These are phyloP conservation scores for Sugiyamaella boreocaroliniensis DNA, from an alignment of 805 yeast genomes.

Conservation along the genomic window DNA sequence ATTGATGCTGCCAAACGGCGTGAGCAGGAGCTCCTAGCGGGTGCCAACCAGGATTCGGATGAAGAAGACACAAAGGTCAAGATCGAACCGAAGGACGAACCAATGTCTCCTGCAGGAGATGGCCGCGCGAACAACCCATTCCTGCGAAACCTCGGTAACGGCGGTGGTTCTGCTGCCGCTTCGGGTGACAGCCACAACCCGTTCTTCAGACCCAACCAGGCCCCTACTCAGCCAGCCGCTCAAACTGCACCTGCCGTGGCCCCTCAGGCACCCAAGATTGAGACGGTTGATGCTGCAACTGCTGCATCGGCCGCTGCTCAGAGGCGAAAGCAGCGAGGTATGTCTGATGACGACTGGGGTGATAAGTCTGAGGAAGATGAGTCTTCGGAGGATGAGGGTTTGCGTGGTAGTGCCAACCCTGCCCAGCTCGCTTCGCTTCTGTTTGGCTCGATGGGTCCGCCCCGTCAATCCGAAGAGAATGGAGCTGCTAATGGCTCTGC, in stretches of 20 bases:
- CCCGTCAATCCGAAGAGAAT: slow-evolving; percentile 4
- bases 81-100: background rate
- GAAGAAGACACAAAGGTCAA: slow-evolving; percentile 12
- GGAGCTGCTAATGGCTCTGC: background rate
- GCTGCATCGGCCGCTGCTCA: slow-evolving; percentile 26
- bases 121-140: slow-evolving; percentile 15
- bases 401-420: slow-evolving; percentile 33
- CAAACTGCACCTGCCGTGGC: slow-evolving; percentile 13
- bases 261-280: slow-evolving; percentile 15
- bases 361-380: slow-evolving; percentile 29
- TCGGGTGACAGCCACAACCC: slow-evolving; percentile 1
- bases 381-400: slow-evolving; percentile 23
- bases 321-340: slow-evolving; percentile 30
- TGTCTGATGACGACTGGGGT: slow-evolving; percentile 31
- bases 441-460: slow-evolving; percentile 38
- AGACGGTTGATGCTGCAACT: slow-evolving; percentile 18
- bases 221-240: slow-evolving; percentile 15
- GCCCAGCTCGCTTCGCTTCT: slow-evolving; percentile 37
- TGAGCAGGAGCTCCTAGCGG: slow-evolving; percentile 20
- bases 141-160: slow-evolving; percentile 3
- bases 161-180: slow-evolving; percentile 4
- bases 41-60: background rate
- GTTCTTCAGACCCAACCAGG: background rate
- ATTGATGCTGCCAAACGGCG: slow-evolving; percentile 23
- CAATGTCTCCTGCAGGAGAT: background rate